A percentile compares a stretch with the other conserved stretches of the same genome.
These are phyloP conservation scores for Nakaseomyces nivariensis DNA, from an alignment of 1,139 yeast genomes.

Conservation along the genomic window DNA sequence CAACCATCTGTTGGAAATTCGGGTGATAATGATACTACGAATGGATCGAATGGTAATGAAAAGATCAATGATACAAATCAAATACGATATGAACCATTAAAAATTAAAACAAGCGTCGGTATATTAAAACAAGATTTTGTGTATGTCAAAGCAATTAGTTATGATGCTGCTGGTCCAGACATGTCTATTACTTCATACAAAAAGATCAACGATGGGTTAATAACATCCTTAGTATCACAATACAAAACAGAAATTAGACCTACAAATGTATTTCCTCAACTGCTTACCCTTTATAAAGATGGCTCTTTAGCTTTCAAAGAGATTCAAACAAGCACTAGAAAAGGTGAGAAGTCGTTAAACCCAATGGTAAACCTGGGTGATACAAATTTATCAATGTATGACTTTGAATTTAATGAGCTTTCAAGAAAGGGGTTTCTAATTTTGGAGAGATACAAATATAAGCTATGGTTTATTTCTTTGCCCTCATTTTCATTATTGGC, in stretches of 20 bases:
- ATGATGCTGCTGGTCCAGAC: constrained; percentile 16
- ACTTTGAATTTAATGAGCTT: constrained; percentile 57
- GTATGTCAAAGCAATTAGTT: constrained; percentile 22
- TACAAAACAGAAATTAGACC: constrained; percentile 34
- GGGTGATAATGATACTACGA: not conserved
- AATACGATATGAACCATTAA: not conserved
- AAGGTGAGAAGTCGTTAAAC: constrained; percentile 26
- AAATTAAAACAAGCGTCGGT: not conserved
- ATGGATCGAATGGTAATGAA: not conserved
- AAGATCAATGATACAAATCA: not conserved
- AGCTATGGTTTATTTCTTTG: constrained; percentile 48
- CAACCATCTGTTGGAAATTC: not conserved
- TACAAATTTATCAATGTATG: constrained; percentile 65
- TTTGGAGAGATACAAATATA: constrained; percentile 49
- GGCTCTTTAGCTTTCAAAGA: constrained; percentile 30
- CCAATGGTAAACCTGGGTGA: constrained; percentile 31
- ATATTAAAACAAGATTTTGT: constrained; percentile 23
- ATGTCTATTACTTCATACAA: constrained; percentile 21
- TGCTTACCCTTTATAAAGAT: constrained; percentile 32
- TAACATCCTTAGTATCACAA: constrained; percentile 26
- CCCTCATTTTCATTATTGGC: constrained; percentile 16
- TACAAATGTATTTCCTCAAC: constrained; percentile 31
- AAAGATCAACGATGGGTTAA: constrained; percentile 21
- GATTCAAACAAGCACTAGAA: constrained; percentile 12
- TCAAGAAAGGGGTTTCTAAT: constrained; percentile 52